Evolutionary conservation across 2,329 filamentous ascomycete genomes (phyloP).

Genomic region (Cladophialophora exuberans): DNA sequence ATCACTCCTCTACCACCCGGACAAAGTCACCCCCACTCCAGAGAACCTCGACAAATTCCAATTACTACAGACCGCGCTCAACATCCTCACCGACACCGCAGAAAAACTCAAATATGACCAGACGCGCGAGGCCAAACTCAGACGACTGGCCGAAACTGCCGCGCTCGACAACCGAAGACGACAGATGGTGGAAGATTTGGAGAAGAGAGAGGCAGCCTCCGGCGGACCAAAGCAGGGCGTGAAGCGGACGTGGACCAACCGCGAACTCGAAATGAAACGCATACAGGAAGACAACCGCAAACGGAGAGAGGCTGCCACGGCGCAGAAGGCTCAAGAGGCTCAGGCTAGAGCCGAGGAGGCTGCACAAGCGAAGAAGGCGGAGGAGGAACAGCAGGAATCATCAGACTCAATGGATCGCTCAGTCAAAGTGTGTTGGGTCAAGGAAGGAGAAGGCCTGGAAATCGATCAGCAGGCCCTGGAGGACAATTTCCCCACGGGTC

Average conservation of each 20-base stretch:
- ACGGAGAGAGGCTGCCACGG: slow-evolving; percentile 50
- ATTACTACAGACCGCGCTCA: slow-evolving; percentile 80
- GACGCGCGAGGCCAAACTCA: slow-evolving; percentile 69
- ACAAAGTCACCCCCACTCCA: slow-evolving; percentile 75
- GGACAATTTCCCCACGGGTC: slow-evolving; percentile 59
- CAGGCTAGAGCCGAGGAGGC: slow-evolving; percentile 41
- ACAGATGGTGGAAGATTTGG: slow-evolving; percentile 83
- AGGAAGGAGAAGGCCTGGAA: slow-evolving; percentile 49
- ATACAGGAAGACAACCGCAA: slow-evolving; percentile 58
- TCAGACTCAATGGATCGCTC: slow-evolving; percentile 53
- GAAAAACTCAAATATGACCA: slow-evolving; percentile 79
- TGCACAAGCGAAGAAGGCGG: slow-evolving; percentile 1
- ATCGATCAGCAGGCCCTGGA: slow-evolving; percentile 54
- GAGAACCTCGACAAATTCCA: slow-evolving; percentile 80
- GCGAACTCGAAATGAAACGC: slow-evolving; percentile 57
- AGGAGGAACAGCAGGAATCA: slow-evolving; percentile 27
- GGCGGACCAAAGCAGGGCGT: slow-evolving; percentile 47
- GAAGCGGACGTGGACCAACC: slow-evolving; percentile 58
- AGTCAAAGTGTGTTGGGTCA: slow-evolving; percentile 60
- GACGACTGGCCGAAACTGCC: slow-evolving; percentile 71
- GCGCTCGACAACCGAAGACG: slow-evolving; percentile 73
- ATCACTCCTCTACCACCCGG: slow-evolving; percentile 89
- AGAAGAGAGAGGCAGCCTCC: slow-evolving; percentile 61
- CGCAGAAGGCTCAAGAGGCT: slow-evolving; percentile 49
- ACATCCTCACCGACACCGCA: slow-evolving; percentile 73